phyloP scores from a whole-genome alignment of 805 yeast genomes.

The Cyberlindnera misumaiensis region DNA sequence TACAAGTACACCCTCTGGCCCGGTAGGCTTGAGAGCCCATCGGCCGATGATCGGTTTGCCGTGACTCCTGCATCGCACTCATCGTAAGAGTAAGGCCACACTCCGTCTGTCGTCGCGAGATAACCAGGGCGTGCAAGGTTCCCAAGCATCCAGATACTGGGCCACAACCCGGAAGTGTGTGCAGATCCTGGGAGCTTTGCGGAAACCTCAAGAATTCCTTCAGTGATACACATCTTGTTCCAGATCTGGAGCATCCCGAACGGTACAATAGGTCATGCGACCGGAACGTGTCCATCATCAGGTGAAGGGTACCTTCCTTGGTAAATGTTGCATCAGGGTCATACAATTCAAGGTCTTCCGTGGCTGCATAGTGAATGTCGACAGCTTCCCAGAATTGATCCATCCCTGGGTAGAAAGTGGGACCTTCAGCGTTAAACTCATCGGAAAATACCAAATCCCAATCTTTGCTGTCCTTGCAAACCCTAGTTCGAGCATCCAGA shows the following conservation, averaged over 20 bases:
- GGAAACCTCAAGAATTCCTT: slow-evolving; percentile 36
- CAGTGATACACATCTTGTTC: slow-evolving; percentile 41
- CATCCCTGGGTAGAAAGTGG: slow-evolving; percentile 41
- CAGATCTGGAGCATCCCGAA: slow-evolving; percentile 44
- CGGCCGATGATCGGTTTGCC: slow-evolving; percentile 41
- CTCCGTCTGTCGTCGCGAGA: slow-evolving; percentile 41
- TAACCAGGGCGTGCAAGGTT: slow-evolving; percentile 44
- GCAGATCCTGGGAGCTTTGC: slow-evolving; percentile 39
- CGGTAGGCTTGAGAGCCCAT: slow-evolving; percentile 39
- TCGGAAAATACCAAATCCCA: slow-evolving; percentile 43
- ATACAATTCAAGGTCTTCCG: slow-evolving; percentile 45
- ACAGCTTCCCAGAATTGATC: slow-evolving; percentile 42
- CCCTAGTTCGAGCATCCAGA: slow-evolving; percentile 31
- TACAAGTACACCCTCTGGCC: slow-evolving; percentile 43
- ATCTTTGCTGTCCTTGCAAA: slow-evolving; percentile 26
- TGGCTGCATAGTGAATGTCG: slow-evolving; percentile 40
- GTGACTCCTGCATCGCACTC: slow-evolving; percentile 46
- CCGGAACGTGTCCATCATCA: slow-evolving; percentile 35
- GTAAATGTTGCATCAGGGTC: slow-evolving; percentile 43
- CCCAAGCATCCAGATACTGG: slow-evolving; percentile 45
- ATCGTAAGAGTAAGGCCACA: slow-evolving; percentile 44
- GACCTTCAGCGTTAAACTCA: slow-evolving; percentile 41
- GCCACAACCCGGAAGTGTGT: slow-evolving; percentile 40
- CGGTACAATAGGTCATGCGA: slow-evolving; percentile 39
- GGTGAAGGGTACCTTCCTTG: slow-evolving; percentile 32